phyloP scores from a whole-genome alignment of 805 yeast genomes.

The Starmerella floris region DNA sequence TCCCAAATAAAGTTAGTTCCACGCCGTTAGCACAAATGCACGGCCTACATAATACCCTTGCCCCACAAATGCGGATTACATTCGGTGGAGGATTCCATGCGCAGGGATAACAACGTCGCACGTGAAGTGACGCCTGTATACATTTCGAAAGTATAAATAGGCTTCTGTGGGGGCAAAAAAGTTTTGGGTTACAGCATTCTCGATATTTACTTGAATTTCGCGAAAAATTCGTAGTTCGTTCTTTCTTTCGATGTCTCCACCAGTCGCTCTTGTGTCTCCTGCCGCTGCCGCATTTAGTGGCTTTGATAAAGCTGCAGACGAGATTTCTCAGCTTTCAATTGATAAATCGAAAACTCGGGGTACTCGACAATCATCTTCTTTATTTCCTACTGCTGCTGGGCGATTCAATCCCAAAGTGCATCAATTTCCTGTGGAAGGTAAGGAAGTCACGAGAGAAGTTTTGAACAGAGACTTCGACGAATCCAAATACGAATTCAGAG shows the following conservation, averaged over 20 bases:
- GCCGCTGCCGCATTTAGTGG: not conserved
- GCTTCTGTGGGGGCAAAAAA: no score
- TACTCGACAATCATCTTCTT: not conserved
- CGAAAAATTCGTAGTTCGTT: no score
- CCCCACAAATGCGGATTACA: not conserved
- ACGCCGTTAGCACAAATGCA: no score
- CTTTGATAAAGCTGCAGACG: conserved; percentile 4
- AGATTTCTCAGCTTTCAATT: conserved; percentile 3
- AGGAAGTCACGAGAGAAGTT: conserved; percentile 2
- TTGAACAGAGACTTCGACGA: conserved; percentile 7
- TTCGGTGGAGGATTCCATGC: not conserved
- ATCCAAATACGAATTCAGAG: conserved; percentile 21
- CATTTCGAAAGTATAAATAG: no score
- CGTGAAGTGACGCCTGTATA: not conserved
- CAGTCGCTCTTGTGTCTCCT: conserved; percentile 5
- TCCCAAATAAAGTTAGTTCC: no score
- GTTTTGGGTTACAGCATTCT: no score
- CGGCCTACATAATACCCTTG: not conserved
- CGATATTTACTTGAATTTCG: no score
- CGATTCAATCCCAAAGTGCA: conserved; percentile 9
- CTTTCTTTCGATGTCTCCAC: conserved; percentile 14
- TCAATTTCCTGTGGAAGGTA: conserved; percentile 4
- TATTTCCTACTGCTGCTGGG: conserved; percentile 1
- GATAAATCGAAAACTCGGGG: no score
- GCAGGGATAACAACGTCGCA: not conserved